Percentiles rank a stretch among this genome's conserved stretches.
Conservation (phyloP, 805 yeast species). For the Lipomyces starkeyi region DNA sequence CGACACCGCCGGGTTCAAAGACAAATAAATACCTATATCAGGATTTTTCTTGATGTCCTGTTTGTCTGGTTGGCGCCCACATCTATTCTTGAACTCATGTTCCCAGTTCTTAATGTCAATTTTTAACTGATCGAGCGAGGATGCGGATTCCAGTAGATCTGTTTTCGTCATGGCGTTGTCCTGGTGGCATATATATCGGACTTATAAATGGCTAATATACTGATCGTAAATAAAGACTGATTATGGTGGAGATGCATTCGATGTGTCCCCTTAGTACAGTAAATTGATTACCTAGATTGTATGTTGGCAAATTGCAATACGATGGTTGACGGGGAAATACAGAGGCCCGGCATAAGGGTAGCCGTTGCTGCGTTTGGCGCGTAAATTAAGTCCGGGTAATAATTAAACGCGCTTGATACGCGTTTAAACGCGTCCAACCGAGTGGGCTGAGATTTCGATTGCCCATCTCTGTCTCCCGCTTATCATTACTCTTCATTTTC, state of each 20-base stretch:
- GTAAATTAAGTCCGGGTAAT: too few species aligned
- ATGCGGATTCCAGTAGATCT: neutral
- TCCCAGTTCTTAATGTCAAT: slow-evolving; percentile 63
- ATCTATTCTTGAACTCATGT: slow-evolving; percentile 48
- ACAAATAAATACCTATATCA: slow-evolving; percentile 44
- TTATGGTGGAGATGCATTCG: slow-evolving; percentile 1
- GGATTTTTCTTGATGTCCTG: slow-evolving; percentile 55
- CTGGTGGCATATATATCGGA: neutral
- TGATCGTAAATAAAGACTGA: neutral
- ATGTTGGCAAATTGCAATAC: too few species aligned
- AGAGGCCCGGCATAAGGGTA: too few species aligned
- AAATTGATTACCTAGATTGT: neutral
- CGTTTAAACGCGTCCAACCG: too few species aligned
- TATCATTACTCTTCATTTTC: neutral
- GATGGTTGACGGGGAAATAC: too few species aligned
- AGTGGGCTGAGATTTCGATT: too few species aligned
- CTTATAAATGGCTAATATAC: neutral
- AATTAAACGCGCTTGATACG: too few species aligned
- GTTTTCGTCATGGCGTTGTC: too few species aligned
- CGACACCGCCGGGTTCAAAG: neutral
- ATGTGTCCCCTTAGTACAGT: too few species aligned
- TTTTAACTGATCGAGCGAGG: slow-evolving; percentile 45
- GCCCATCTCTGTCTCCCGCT: neutral
- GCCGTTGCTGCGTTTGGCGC: too few species aligned
- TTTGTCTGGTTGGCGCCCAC: slow-evolving; percentile 55